Evolutionary conservation across 805 yeast genomes (phyloP).

Genomic region (Kodamaea laetipori): DNA sequence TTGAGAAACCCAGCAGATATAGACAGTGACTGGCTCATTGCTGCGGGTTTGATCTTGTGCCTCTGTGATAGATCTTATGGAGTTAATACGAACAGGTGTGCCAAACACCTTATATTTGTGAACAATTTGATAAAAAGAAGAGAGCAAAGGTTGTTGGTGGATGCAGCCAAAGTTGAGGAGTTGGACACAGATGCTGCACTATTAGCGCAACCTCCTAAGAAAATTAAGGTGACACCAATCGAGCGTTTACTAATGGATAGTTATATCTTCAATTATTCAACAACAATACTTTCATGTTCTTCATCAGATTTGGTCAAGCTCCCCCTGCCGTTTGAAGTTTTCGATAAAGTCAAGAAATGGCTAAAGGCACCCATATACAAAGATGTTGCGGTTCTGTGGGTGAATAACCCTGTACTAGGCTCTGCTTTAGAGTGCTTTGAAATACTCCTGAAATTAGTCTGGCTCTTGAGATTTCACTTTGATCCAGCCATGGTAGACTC

Average conservation of each 20-base stretch:
- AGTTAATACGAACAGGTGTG: conserved; percentile 27
- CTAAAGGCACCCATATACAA: conserved; percentile 37
- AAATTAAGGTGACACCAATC: conserved; percentile 16
- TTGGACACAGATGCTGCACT: background rate
- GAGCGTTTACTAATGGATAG: conserved; percentile 47
- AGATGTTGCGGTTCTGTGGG: conserved; percentile 40
- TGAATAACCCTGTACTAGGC: conserved; percentile 46
- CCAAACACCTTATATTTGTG: conserved; percentile 36
- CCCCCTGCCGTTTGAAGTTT: conserved; percentile 47
- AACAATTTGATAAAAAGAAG: conserved; percentile 32
- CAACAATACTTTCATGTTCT: conserved; percentile 39
- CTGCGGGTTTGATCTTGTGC: conserved; percentile 42
- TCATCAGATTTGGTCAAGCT: conserved; percentile 26
- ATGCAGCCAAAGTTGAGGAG: background rate
- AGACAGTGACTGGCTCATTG: conserved; percentile 42
- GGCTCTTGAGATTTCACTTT: conserved; percentile 30
- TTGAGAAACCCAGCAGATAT: conserved; percentile 27
- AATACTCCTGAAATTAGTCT: conserved; percentile 38
- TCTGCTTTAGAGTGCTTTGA: conserved; percentile 41
- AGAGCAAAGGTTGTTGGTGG: conserved; percentile 11
- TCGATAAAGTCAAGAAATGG: conserved; percentile 28
- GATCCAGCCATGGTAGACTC: conserved; percentile 9
- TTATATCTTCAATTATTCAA: conserved; percentile 44
- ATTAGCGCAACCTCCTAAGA: background rate
- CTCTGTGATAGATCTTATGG: conserved; percentile 37